Base-by-base conservation (phyloP, 768 basidiomycete genomes). In the Hortiboletus flavorubellus region DNA sequence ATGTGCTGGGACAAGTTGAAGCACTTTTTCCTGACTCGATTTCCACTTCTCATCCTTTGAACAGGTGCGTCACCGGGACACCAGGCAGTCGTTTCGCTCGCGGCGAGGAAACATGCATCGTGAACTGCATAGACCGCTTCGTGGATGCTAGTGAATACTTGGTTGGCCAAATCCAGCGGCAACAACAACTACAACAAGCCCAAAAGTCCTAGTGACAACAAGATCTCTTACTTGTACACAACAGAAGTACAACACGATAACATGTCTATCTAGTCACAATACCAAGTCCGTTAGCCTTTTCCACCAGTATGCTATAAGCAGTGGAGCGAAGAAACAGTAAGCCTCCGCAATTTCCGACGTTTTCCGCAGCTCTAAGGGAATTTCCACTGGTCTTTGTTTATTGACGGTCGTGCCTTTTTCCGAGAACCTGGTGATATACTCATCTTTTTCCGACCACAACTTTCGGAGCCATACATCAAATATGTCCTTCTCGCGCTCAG, bases 71-170 rank as follows among this genome's bases (percentile, higher is more conserved):
- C 49, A 87, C 89, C 1, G 81, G 90, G 44, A 83, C 83, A 16
- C 88, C 91, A 12, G 87, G 87, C 9, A 87, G 83, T 12, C 76
- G 83, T 30, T 93, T 96, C 71, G 87, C 90, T 21, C 78, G 86
- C 46, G 74, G 81, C 39, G 95, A 98, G 73, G 84, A 88, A 64
- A 78, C 76, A 52, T 98, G 95, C 69, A 79, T 98, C 46, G 75
- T 80, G 50, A 94, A 95, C 73, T 97, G 95, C 67, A 93, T 96
- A 47, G 91, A 91, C 54, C 79, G 94, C 54, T 98, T 97, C 76
- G 75, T 98, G 63, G 95, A 98, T 75, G 83, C 86, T 37, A 89
- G 85, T 66, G 71, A 93, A 40, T 90, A 83, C 74, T 80, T 98
- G 77, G 86, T 97, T 54, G 82, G 83, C 59, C 79, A 82, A 63